Conservation (phyloP, 1,284 basidiomycete genomes). For the Polyporus tsugae region DNA sequence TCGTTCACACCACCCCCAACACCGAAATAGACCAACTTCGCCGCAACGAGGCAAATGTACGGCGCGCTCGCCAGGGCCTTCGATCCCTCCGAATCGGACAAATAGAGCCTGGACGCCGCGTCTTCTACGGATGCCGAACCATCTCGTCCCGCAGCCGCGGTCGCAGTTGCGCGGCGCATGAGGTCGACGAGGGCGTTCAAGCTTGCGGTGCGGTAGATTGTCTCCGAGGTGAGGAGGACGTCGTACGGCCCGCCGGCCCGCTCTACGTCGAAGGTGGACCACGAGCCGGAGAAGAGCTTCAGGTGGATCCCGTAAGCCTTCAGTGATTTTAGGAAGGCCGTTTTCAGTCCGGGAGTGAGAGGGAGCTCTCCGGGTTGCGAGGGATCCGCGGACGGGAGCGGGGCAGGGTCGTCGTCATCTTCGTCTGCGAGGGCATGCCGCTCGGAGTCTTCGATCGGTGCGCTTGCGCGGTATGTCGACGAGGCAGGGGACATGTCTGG, state of each 20-base stretch:
- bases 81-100: conserved; percentile 9
- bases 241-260: conserved; percentile 57
- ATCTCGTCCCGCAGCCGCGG: not conserved
- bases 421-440: conserved; percentile 21
- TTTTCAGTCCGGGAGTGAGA: conserved; percentile 61
- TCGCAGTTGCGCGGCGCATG: conserved; percentile 49
- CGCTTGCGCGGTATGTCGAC: conserved; percentile 12
- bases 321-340: conserved; percentile 54
- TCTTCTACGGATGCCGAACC: conserved; percentile 12
- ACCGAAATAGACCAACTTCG: conserved; percentile 96
- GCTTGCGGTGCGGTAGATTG: conserved; percentile 84
- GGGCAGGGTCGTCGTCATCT: conserved; percentile 40
- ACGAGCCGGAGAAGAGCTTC: conserved; percentile 85
- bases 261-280: conserved; percentile 63
- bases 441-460: not conserved
- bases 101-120: conserved; percentile 8
- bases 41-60: conserved; percentile 76
- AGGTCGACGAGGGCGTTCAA: conserved; percentile 72
- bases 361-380: conserved; percentile 59
- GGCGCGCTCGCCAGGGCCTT: conserved; percentile 11
- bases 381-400: conserved; percentile 38
- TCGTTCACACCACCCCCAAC: conserved; percentile 90
- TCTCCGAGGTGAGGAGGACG: conserved; percentile 89
- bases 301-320: conserved; percentile 62
- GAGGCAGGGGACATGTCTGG: conserved; percentile 25